phyloP scores from a whole-genome alignment of 148 eudicot genomes.

The Arbutus unedo region DNA sequence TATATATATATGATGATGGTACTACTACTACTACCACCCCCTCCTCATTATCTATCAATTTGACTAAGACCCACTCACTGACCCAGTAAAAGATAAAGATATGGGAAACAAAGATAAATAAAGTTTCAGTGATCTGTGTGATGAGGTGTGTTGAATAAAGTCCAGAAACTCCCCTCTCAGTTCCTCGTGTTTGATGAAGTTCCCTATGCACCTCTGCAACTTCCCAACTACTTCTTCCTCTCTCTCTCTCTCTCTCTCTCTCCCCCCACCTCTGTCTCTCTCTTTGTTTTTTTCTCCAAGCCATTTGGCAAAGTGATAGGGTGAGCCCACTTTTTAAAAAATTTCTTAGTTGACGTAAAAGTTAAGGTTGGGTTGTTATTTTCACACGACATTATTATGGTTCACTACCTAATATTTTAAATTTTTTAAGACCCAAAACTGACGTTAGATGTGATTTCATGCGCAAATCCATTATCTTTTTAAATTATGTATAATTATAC shows the following conservation, averaged over 20 bases:
- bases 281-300: not conserved
- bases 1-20: too few species aligned
- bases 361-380: not conserved
- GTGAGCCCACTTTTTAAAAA: not conserved
- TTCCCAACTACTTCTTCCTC: not conserved
- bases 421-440: not conserved
- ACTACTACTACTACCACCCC: too few species aligned
- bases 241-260: not conserved
- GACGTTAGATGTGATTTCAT: not conserved
- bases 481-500: too few species aligned
- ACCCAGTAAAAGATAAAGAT: not conserved
- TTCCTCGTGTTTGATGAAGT: constrained; percentile 6
- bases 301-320: not conserved
- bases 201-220: not conserved
- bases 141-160: not conserved
- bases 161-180: not conserved
- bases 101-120: not conserved
- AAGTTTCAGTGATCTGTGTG: not conserved
- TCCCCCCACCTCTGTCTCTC: not conserved
- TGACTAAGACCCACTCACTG: not conserved
- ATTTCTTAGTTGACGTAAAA: not conserved
- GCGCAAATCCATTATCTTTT: not conserved
- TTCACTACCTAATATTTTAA: not conserved
- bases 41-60: not conserved
- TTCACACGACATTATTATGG: not conserved